phyloP scores from a whole-genome alignment of 2,329 filamentous ascomycete genomes.

The Stagonosporopsis vannaccii region DNA sequence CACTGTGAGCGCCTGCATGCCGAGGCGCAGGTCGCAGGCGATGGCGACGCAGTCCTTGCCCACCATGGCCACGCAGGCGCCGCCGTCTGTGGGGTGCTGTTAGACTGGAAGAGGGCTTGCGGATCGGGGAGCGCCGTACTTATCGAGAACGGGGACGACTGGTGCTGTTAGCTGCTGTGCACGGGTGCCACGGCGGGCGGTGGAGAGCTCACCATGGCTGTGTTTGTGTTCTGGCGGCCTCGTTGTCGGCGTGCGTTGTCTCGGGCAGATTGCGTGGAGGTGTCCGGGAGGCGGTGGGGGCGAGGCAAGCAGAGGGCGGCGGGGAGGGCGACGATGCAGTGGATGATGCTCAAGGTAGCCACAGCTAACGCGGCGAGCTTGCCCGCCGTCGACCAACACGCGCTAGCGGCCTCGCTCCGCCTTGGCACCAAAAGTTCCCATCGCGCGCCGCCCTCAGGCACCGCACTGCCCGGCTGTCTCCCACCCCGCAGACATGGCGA shows the following conservation, averaged over 20 bases:
- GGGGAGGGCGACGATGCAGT: neutral
- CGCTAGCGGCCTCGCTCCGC: neutral
- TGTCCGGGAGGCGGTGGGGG: neutral
- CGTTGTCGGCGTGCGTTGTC: constrained; percentile 4
- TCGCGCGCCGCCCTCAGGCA: neutral
- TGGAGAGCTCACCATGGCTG: constrained; percentile 50
- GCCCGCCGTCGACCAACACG: constrained; percentile 8
- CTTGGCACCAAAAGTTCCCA: constrained; percentile 14
- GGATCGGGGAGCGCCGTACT: constrained; percentile 62
- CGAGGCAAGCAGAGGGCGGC: neutral
- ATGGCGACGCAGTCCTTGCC: constrained; percentile 99
- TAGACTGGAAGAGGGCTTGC: constrained; percentile 17
- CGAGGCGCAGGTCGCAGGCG: constrained; percentile 96
- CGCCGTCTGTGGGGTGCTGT: constrained; percentile 73
- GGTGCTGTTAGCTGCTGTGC: constrained; percentile 47
- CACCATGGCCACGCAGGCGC: constrained; percentile 97
- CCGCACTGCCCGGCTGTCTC: neutral
- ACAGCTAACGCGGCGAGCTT: constrained; percentile 31
- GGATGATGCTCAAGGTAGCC: constrained; percentile 24
- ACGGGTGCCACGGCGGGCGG: neutral
- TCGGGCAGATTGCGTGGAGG: neutral
- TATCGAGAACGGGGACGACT: constrained; percentile 95
- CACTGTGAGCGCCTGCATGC: constrained; percentile 93
- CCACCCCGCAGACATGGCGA: constrained; percentile 28
- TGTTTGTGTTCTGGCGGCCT: constrained; percentile 17